A percentile compares a stretch with the other conserved stretches of the same genome.
These are phyloP conservation scores for Leptomonas pyrrhocoris DNA, from an alignment of 208 protist species.

Conservation along the genomic window DNA sequence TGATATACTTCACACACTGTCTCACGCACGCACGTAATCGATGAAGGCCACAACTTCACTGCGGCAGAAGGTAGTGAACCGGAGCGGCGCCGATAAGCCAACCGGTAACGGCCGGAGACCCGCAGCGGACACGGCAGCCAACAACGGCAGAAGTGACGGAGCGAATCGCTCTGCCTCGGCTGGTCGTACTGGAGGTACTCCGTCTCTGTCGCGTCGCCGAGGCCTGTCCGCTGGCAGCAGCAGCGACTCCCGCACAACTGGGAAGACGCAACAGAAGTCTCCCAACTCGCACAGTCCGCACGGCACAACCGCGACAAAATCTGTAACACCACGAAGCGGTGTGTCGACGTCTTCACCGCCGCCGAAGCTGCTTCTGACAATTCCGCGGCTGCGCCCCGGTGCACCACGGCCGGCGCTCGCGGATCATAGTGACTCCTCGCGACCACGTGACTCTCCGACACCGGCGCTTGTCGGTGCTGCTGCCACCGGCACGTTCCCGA, in stretches of 20 bases:
- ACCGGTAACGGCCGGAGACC: background rate
- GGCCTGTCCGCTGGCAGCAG: constrained; percentile 9
- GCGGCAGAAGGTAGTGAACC: background rate
- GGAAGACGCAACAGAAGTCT: constrained; percentile 4
- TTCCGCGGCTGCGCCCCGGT: background rate
- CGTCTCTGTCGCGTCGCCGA: background rate
- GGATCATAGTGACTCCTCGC: background rate
- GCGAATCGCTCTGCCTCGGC: background rate
- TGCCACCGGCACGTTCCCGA: background rate
- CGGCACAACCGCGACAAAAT: background rate
- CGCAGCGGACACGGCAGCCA: background rate
- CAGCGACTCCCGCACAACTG: constrained; percentile 2
- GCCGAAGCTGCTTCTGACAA: constrained; percentile 2
- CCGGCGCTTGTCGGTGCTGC: background rate
- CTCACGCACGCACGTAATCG: too few species aligned
- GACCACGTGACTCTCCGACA: background rate
- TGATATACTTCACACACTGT: too few species aligned
- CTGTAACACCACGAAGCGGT: background rate
- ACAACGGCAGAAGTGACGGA: background rate
- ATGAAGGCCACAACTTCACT: background rate
- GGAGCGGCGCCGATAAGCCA: constrained; percentile 1
- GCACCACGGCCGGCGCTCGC: background rate
- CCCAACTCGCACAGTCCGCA: constrained; percentile 2
- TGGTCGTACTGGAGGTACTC: background rate
- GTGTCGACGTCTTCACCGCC: background rate